Percentiles rank a stretch among this genome's conserved stretches.
phyloP scores from a whole-genome alignment of 2,329 filamentous ascomycete genomes.

The Biscogniauxia sp. region DNA sequence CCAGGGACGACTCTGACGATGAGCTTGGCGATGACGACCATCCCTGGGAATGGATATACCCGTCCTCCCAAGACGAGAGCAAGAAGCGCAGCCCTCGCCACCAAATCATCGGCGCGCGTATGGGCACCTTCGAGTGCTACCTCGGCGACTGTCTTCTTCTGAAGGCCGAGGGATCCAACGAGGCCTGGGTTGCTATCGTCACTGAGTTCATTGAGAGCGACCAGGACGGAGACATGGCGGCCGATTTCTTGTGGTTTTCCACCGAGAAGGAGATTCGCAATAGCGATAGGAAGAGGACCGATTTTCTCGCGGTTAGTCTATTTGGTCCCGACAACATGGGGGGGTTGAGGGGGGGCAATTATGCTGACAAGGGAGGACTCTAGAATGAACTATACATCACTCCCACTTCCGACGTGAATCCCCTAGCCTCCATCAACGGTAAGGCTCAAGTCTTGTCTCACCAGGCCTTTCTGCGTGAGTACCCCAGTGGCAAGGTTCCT shows the following conservation, averaged over 20 bases:
- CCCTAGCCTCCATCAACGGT: conserved; percentile 85
- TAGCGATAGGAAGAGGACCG: conserved; percentile 75
- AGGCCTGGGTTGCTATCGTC: conserved; percentile 90
- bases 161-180: conserved; percentile 81
- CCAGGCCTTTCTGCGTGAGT: conserved; percentile 62
- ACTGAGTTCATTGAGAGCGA: conserved; percentile 76
- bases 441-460: conserved; percentile 79
- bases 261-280: conserved; percentile 86
- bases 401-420: conserved; percentile 81
- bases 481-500: conserved; percentile 73
- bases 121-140: conserved; percentile 76
- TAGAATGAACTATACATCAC: conserved; percentile 92
- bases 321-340: not conserved
- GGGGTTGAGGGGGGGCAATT: too few species aligned
- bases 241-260: conserved; percentile 94
- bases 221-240: conserved; percentile 73
- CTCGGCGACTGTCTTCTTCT: conserved; percentile 83
- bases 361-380: conserved; percentile 12
- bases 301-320: conserved; percentile 64
- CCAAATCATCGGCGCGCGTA: conserved; percentile 75
- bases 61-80: conserved; percentile 3
- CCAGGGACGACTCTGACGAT: conserved; percentile 81
- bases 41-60: conserved; percentile 79
- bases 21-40: conserved; percentile 73
- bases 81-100: conserved; percentile 30